A percentile compares a stretch with the other conserved stretches of the same genome.
These are phyloP conservation scores for Coniophora puteana DNA, from an alignment of 1,284 basidiomycete genomes.

Conservation along the genomic window DNA sequence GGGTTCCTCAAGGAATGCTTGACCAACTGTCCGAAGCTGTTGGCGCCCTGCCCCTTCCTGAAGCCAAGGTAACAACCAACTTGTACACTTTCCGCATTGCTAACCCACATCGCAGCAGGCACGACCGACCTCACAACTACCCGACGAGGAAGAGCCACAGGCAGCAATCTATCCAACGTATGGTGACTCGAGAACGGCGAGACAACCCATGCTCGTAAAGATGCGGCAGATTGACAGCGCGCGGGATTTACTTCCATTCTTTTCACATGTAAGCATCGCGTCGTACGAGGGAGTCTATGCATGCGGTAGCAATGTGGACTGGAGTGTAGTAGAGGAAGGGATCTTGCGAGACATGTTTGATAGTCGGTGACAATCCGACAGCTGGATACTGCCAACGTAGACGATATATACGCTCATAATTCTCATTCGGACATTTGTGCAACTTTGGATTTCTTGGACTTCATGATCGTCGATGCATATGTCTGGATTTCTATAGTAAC, in stretches of 20 bases:
- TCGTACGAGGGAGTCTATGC: conserved; percentile 89
- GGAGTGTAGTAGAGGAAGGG: conserved; percentile 80
- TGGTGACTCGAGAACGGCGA: conserved; percentile 46
- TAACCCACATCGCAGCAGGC: too few species aligned
- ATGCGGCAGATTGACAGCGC: conserved; percentile 77
- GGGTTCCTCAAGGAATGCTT: conserved; percentile 83
- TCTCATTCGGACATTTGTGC: not conserved
- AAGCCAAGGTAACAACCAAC: conserved; percentile 30
- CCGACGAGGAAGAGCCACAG: not conserved
- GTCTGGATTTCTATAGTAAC: too few species aligned
- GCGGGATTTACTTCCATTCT: conserved; percentile 81
- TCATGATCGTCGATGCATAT: too few species aligned
- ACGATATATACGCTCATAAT: not conserved
- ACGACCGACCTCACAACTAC: not conserved
- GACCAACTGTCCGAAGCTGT: conserved; percentile 88
- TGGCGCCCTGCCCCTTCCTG: conserved; percentile 52
- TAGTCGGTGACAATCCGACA: conserved; percentile 36
- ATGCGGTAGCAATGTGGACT: conserved; percentile 77
- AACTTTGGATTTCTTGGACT: too few species aligned
- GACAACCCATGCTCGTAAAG: conserved; percentile 68
- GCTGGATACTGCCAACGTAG: not conserved
- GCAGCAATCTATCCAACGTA: too few species aligned
- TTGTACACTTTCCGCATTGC: not conserved
- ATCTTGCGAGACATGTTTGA: conserved; percentile 89
- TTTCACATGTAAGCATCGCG: conserved; percentile 82